Conservation (phyloP, 1,284 basidiomycete genomes). For the Stygiomarasmius scandens region DNA sequence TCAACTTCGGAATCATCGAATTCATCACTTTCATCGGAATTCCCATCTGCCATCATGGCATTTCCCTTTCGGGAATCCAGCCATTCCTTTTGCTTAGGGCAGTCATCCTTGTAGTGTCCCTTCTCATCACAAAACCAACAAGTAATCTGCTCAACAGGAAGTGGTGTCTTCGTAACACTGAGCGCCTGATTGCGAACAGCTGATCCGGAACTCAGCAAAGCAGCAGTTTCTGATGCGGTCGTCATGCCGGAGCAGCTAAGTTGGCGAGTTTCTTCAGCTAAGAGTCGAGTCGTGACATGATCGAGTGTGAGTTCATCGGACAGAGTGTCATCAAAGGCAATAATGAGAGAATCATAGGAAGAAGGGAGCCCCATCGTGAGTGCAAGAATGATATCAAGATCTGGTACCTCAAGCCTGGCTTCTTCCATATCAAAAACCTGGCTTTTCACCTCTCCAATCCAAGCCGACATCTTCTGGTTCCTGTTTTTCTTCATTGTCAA, state of each 20-base stretch:
- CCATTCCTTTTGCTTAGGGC: constrained; percentile 21
- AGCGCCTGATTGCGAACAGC: not conserved
- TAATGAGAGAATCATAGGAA: constrained; percentile 30
- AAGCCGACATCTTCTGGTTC: constrained; percentile 30
- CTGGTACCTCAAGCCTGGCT: constrained; percentile 24
- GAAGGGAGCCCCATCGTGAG: constrained; percentile 34
- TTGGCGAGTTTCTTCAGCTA: constrained; percentile 32
- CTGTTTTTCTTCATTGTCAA: constrained; percentile 26
- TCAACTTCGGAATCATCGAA: no score
- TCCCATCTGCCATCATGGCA: no score
- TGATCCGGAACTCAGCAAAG: no score
- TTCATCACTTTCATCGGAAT: no score
- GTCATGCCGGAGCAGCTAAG: not conserved
- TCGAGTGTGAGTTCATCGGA: constrained; percentile 26
- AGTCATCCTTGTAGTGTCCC: constrained; percentile 31
- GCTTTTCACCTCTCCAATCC: constrained; percentile 30
- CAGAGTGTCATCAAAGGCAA: constrained; percentile 29
- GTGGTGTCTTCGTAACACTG: not conserved
- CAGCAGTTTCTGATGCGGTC: no score
- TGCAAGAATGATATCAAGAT: constrained; percentile 34
- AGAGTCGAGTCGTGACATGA: constrained; percentile 28
- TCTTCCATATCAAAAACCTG: constrained; percentile 26
- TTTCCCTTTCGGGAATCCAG: no score
- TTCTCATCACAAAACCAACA: constrained; percentile 30
- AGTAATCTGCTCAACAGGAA: constrained; percentile 15